These are phyloP conservation scores for Acanthamoeba triangularis DNA, from an alignment of 208 protist genomes.

Conservation along the genomic window DNA sequence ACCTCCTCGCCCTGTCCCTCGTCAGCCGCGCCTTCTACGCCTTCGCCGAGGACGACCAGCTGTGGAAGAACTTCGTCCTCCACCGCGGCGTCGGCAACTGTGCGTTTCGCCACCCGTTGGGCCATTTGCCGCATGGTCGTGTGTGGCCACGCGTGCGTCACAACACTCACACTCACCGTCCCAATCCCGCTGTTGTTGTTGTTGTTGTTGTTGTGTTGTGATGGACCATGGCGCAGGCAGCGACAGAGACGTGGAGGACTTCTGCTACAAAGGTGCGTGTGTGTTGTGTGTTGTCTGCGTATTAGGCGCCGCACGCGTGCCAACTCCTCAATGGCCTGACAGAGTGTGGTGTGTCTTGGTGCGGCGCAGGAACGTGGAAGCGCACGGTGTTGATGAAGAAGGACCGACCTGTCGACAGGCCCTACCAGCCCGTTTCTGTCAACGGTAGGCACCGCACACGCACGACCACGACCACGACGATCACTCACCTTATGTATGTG, in stretches of 20 bases:
- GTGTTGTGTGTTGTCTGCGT: no score
- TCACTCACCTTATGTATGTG: not conserved
- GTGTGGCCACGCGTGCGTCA: not conserved
- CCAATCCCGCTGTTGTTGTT: not conserved
- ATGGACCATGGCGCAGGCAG: not conserved
- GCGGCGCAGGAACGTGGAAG: conserved; percentile 15
- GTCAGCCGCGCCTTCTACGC: conserved; percentile 66
- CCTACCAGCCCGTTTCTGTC: conserved; percentile 34
- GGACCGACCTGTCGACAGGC: conserved; percentile 13
- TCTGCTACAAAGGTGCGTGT: conserved; percentile 28
- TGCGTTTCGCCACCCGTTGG: not conserved
- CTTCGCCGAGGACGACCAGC: conserved; percentile 58
- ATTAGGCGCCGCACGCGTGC: not conserved
- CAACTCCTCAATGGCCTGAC: no score
- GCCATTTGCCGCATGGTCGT: not conserved
- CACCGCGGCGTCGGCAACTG: conserved; percentile 11
- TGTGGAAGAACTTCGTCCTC: conserved; percentile 63
- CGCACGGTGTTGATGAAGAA: conserved; percentile 52
- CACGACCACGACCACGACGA: not conserved
- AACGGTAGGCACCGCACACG: not conserved
- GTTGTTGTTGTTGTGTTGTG: not conserved
- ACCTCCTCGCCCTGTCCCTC: conserved; percentile 48
- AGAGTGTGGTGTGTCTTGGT: not conserved
- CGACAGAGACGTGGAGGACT: conserved; percentile 1
- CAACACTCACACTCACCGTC: not conserved